Conservation (phyloP, 768 basidiomycete genomes). For the Collybiopsis luxurians region DNA sequence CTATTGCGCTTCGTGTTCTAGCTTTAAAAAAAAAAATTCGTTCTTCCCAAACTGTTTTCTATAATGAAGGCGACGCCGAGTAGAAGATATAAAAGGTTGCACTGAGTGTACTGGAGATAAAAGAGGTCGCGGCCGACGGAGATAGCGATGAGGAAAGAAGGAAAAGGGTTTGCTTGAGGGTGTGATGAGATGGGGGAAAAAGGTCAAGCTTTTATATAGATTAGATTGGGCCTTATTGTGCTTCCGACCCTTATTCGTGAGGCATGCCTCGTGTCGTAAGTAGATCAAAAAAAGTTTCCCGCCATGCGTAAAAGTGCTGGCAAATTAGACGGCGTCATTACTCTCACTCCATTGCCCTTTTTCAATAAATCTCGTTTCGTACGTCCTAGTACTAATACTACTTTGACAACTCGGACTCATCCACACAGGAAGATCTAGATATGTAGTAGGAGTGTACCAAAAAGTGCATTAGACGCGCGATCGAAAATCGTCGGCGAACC, state of each 20-base stretch:
- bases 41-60: too few species aligned
- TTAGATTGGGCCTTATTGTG: constrained; percentile 3
- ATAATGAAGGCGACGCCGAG: too few species aligned
- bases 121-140: neutral
- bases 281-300: neutral
- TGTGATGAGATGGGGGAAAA: neutral
- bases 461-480: constrained; percentile 5
- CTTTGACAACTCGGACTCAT: neutral
- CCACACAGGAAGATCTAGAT: neutral
- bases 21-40: neutral
- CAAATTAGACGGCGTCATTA: neutral
- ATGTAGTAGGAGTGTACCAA: neutral
- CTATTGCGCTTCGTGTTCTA: neutral
- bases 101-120: neutral
- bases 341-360: neutral
- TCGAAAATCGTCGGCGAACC: neutral
- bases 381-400: neutral
- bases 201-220: neutral
- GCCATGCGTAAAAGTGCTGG: constrained; percentile 4
- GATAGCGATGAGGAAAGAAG: neutral
- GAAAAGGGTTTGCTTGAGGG: constrained; percentile 6
- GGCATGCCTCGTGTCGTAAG: constrained; percentile 7
- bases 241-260: neutral
- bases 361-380: too few species aligned
- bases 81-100: neutral